Evolutionary conservation across 1,284 basidiomycete genomes (phyloP), one percentile per base, ranked within the genome.

Genomic region (Agaricales sp.): DNA sequence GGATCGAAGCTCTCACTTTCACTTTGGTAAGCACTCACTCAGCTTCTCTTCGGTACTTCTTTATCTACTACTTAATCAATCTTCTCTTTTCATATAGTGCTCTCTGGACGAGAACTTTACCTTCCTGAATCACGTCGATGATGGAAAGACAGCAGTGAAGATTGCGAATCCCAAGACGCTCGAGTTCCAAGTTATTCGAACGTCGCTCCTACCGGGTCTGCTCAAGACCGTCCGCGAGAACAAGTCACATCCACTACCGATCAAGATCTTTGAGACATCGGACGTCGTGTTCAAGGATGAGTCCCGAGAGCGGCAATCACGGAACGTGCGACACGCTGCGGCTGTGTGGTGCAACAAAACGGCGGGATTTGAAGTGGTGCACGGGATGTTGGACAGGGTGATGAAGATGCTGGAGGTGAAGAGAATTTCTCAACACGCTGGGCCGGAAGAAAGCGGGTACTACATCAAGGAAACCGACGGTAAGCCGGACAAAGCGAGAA

Each of bases 201-300:
- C 96, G 0, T 92, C 93, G 14, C 79, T 99, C 46, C 70, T 99
- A 4, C 93, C 95, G 12, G 95, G 95, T 47, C 78, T 99, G 26
- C 81, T 99, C 59, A 99, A 99, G 71, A 96, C 94, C 23, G 75
- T 97, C 39, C 84, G 96, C 52, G 95, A 99, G 70, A 99, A 99
- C 71, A 82, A 90, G 49, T 90, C 92, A 54, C 92, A 97, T 56
- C 68, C 95, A 1, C 75, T 99, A 19, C 95, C 96, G 0, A 80
- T 99, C 63, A 87, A 84, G 56, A 80, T 97, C 50, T 99, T 99
- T 61, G 95, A 99, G 67, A 80, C 90, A 1, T 88, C 90, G 13
- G 95, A 99, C 63, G 79, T 99, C 39, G 92, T 91, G 20, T 78
- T 94, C 68, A 95, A 97, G 65, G 93, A 97, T 64, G 58, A 63